Percentiles rank a stretch among this genome's conserved stretches.
phyloP scores from a whole-genome alignment of 306 rosid genomes.

The Sesbania bispinosa region DNA sequence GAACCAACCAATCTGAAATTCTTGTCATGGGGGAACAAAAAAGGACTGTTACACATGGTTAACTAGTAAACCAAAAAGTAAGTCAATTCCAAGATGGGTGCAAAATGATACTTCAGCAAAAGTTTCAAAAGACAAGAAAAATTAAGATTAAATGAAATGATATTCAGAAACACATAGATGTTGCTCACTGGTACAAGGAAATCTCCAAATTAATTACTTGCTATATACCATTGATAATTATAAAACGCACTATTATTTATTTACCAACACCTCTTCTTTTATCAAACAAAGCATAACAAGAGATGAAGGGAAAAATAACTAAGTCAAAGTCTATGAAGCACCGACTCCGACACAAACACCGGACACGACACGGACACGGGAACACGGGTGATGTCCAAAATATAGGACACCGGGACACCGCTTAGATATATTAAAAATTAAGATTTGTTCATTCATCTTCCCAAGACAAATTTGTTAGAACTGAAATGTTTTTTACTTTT shows the following conservation, averaged over 20 bases:
- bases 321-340: no score
- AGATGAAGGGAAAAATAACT: neutral
- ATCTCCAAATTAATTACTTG: neutral
- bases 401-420: no score
- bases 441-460: no score
- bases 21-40: neutral
- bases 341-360: no score
- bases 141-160: neutral
- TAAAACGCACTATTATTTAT: neutral
- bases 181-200: neutral
- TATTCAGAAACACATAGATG: conserved; percentile 4
- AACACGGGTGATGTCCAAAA: no score
- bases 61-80: neutral
- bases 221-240: neutral
- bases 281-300: neutral
- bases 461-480: no score
- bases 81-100: neutral
- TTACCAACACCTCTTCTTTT: neutral
- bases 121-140: neutral
- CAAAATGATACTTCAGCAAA: neutral
- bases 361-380: no score
- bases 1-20: conserved; percentile 10
- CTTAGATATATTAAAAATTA: no score
- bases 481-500: no score
- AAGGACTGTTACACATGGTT: neutral